Percentiles rank a stretch among this genome's conserved stretches.
These are phyloP conservation scores for Microsporum audouinii DNA, from an alignment of 2,329 filamentous ascomycete genomes.

Conservation along the genomic window DNA sequence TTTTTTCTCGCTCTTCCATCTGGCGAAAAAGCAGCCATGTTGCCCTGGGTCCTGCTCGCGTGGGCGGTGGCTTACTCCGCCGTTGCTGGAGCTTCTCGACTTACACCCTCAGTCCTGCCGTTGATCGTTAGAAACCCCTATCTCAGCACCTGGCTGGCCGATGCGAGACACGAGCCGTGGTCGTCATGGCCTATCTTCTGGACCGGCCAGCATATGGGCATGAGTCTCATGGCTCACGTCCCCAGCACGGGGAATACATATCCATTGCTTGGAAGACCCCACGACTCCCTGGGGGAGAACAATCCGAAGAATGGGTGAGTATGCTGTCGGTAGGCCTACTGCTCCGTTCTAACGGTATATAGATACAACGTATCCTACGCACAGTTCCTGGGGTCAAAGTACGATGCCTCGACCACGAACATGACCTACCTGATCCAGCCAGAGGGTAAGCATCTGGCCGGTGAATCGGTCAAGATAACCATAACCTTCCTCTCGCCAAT, in stretches of 20 bases:
- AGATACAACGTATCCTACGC: conserved; percentile 48
- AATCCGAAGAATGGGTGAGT: conserved; percentile 27
- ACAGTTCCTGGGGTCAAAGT: conserved; percentile 49
- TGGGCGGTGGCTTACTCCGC: conserved; percentile 29
- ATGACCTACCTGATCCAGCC: conserved; percentile 51
- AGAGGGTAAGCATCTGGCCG: conserved; percentile 18
- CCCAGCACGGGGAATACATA: conserved; percentile 50
- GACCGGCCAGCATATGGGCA: conserved; percentile 57
- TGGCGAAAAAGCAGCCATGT: neutral
- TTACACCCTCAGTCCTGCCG: conserved; percentile 56
- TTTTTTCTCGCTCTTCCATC: neutral
- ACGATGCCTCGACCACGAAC: conserved; percentile 60
- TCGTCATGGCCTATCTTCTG: conserved; percentile 78
- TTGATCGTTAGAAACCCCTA: conserved; percentile 68
- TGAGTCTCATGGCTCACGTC: conserved; percentile 52
- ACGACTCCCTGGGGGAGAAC: conserved; percentile 45
- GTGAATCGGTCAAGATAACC: conserved; percentile 31
- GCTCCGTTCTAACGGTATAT: neutral
- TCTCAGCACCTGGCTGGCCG: conserved; percentile 60
- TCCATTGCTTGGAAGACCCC: conserved; percentile 53
- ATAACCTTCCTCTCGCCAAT: conserved; percentile 64
- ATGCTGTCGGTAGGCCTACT: conserved; percentile 2
- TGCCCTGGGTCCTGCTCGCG: conserved; percentile 19
- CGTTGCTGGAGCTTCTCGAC: conserved; percentile 38
- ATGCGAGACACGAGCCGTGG: conserved; percentile 68